phyloP scores from a whole-genome alignment of 805 yeast genomes.

The Saccharomycopsis malanga region DNA sequence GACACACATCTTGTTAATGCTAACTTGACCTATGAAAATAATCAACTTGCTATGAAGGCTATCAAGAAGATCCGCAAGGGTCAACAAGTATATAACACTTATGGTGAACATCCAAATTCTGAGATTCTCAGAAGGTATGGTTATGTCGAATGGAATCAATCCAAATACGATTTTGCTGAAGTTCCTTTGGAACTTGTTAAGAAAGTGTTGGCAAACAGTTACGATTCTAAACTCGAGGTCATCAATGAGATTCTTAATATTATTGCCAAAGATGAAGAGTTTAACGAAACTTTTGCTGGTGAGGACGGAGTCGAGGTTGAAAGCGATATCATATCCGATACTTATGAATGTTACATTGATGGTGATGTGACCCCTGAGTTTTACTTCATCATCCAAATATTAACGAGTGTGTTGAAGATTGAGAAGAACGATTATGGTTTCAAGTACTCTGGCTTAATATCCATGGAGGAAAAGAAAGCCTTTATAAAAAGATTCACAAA shows the following conservation, averaged over 20 bases:
- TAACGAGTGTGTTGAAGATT: constrained; percentile 34
- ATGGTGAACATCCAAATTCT: constrained; percentile 88
- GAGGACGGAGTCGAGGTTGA: constrained; percentile 32
- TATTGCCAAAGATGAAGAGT: constrained; percentile 30
- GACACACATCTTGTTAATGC: constrained; percentile 77
- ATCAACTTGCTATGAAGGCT: constrained; percentile 62
- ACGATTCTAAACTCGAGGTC: constrained; percentile 25
- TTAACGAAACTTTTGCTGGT: constrained; percentile 29
- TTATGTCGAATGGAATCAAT: constrained; percentile 69
- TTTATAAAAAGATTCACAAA: constrained; percentile 44
- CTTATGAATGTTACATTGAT: constrained; percentile 54
- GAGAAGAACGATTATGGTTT: constrained; percentile 26
- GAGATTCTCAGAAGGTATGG: constrained; percentile 89
- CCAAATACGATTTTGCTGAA: constrained; percentile 78
- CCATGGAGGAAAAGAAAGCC: constrained; percentile 23
- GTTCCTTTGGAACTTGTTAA: constrained; percentile 41
- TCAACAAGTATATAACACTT: constrained; percentile 78
- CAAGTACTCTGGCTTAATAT: constrained; percentile 22
- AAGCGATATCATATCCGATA: constrained; percentile 33
- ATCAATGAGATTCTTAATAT: constrained; percentile 33
- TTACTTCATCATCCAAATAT: constrained; percentile 44
- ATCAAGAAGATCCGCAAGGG: constrained; percentile 51
- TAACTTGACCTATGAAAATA: constrained; percentile 44
- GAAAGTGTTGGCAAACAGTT: constrained; percentile 29
- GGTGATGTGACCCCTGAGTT: constrained; percentile 59